Percentiles rank a stretch among this genome's conserved stretches.
phyloP scores from a whole-genome alignment of 2,329 filamentous ascomycete species.

The Tolypocladium tropicale region DNA sequence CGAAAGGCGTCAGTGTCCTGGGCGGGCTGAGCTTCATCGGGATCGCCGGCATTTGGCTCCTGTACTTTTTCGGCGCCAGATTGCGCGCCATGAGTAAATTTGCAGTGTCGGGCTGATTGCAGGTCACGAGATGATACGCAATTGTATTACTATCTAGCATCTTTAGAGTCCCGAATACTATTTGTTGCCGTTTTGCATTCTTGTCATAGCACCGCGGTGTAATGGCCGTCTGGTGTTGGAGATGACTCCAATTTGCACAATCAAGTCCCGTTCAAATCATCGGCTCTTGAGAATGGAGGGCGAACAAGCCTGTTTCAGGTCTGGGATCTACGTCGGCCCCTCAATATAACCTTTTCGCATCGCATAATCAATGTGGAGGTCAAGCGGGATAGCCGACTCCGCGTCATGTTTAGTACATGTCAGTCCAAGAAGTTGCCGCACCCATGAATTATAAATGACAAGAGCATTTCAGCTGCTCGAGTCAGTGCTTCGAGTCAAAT shows the following conservation, averaged over 20 bases:
- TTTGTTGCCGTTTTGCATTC: too few species aligned
- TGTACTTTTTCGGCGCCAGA: slow-evolving; percentile 46
- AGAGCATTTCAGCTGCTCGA: background rate
- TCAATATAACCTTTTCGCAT: too few species aligned
- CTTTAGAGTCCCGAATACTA: too few species aligned
- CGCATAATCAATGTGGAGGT: background rate
- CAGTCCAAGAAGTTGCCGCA: background rate
- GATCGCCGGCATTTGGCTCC: slow-evolving; percentile 45
- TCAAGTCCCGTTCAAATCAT: too few species aligned
- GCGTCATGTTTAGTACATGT: background rate
- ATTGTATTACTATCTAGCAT: too few species aligned
- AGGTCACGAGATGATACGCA: too few species aligned
- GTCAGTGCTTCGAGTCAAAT: background rate
- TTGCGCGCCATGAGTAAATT: slow-evolving; percentile 49
- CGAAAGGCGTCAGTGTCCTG: slow-evolving; percentile 44
- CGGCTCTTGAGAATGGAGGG: too few species aligned
- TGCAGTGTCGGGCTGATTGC: slow-evolving; percentile 25
- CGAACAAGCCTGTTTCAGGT: background rate
- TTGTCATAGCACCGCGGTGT: too few species aligned
- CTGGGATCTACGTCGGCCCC: background rate
- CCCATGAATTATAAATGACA: background rate
- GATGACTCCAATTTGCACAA: too few species aligned
- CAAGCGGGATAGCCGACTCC: background rate
- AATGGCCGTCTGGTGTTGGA: too few species aligned
- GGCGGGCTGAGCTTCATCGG: slow-evolving; percentile 43